Conservation (phyloP, 768 basidiomycete species). For the Russula olivacea region DNA sequence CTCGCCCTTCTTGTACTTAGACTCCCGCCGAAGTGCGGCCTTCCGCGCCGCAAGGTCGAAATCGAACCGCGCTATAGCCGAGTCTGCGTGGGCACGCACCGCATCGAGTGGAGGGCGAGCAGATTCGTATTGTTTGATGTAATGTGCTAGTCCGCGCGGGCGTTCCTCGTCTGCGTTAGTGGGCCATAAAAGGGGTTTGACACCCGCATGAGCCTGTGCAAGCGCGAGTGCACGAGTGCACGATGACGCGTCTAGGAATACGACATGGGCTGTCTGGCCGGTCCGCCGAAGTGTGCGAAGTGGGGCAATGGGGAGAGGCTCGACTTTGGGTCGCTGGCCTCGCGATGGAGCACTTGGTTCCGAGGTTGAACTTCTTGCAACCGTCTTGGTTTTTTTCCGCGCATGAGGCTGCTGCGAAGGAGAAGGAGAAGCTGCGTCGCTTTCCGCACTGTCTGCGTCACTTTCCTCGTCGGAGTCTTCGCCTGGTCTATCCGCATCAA, state of each 20-base stretch:
- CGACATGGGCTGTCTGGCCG: conserved; percentile 64
- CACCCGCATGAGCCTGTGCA: conserved; percentile 31
- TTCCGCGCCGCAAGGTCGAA: conserved; percentile 56
- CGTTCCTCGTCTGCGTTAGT: conserved; percentile 40
- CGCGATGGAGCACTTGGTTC: conserved; percentile 24
- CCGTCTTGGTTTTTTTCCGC: conserved; percentile 33
- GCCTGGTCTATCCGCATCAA: conserved; percentile 43
- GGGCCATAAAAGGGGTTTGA: conserved; percentile 62
- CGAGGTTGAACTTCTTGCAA: conserved; percentile 5
- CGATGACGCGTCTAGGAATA: conserved; percentile 67
- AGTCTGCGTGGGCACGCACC: conserved; percentile 76
- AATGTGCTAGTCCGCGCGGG: conserved; percentile 69
- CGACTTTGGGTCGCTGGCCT: conserved; percentile 43
- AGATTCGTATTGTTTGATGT: conserved; percentile 53
- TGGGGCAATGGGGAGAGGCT: conserved; percentile 50
- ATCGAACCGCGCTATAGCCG: conserved; percentile 71
- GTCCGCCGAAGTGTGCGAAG: conserved; percentile 56
- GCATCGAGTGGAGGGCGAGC: conserved; percentile 70
- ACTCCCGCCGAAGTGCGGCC: conserved; percentile 37
- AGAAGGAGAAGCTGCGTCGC: conserved; percentile 17
- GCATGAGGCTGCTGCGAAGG: conserved; percentile 23
- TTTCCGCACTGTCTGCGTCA: conserved; percentile 34
- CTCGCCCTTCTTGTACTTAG: conserved; percentile 73
- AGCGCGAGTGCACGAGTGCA: conserved; percentile 57
- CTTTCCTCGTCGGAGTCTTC: conserved; percentile 36